Evolutionary conservation across 75 land plant genomes (phyloP).

Genomic region (Isoetes taiwanensis): DNA sequence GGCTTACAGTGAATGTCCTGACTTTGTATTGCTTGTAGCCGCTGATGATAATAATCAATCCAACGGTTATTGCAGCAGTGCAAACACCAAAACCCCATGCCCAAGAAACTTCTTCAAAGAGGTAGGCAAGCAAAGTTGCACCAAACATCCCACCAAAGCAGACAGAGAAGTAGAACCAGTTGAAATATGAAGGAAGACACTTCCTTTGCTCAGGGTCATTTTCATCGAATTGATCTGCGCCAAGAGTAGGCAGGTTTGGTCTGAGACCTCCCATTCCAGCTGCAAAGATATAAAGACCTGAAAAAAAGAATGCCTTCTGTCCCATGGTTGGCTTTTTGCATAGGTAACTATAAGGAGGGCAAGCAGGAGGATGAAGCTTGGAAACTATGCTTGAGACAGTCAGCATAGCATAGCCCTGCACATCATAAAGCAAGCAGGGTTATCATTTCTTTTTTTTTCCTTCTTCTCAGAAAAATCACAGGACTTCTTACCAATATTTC

Average conservation of each 20-base stretch:
- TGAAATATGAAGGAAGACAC: conserved; percentile 22
- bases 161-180: conserved; percentile 18
- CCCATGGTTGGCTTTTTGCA: too few relatives aligned
- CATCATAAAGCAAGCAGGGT: too few relatives aligned
- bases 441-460: too few relatives aligned
- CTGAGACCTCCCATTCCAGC: conserved; percentile 11
- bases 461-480: too few relatives aligned
- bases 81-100: conserved; percentile 19
- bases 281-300: conserved; percentile 25
- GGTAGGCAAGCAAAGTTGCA: conserved; percentile 18
- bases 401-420: too few relatives aligned
- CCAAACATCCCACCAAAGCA: conserved; percentile 14
- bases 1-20: conserved; percentile 22
- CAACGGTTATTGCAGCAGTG: conserved; percentile 9
- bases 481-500: too few relatives aligned
- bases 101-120: conserved; percentile 21
- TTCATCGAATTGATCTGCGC: conserved; percentile 17
- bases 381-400: too few relatives aligned
- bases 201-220: conserved; percentile 15
- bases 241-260: conserved; percentile 5
- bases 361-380: too few relatives aligned
- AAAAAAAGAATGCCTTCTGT: conserved; percentile 19
- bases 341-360: too few relatives aligned
- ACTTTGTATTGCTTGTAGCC: conserved; percentile 19
- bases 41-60: conserved; percentile 4